These are phyloP conservation scores for Colletotrichum gloeosporioides DNA, from an alignment of 2,329 filamentous ascomycete genomes.

Conservation along the genomic window DNA sequence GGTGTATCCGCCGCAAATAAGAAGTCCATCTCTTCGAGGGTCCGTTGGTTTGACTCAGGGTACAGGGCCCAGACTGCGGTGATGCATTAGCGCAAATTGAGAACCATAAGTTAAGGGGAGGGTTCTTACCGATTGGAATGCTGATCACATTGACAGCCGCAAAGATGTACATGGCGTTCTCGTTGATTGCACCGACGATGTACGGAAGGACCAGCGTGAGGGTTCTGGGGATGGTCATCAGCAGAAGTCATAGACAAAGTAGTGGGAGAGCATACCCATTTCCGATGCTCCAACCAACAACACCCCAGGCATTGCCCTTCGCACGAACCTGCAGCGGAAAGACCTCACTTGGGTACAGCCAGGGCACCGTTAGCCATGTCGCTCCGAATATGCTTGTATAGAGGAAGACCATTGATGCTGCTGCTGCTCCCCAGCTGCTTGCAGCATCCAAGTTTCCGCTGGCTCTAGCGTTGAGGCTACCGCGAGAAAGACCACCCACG, in stretches of 20 bases:
- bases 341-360: background rate
- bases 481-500: background rate
- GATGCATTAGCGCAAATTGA: rapidly evolving
- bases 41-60: background rate
- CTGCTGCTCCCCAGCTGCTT: background rate
- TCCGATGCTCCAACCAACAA: background rate
- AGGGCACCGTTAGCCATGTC: rapidly evolving
- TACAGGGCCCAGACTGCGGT: background rate
- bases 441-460: background rate
- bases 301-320: background rate
- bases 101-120: rapidly evolving
- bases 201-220: background rate
- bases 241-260: background rate
- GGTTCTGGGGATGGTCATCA: rapidly evolving
- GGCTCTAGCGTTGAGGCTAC: background rate
- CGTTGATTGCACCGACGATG: background rate
- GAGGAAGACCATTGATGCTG: background rate
- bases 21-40: background rate
- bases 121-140: background rate
- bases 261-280: background rate
- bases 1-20: background rate
- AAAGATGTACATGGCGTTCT: background rate
- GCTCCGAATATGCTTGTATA: background rate
- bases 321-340: background rate
- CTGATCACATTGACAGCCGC: background rate